A percentile compares a stretch with the other conserved stretches of the same genome.
phyloP scores from a whole-genome alignment of 768 basidiomycete species.

The Boletellus ananas region DNA sequence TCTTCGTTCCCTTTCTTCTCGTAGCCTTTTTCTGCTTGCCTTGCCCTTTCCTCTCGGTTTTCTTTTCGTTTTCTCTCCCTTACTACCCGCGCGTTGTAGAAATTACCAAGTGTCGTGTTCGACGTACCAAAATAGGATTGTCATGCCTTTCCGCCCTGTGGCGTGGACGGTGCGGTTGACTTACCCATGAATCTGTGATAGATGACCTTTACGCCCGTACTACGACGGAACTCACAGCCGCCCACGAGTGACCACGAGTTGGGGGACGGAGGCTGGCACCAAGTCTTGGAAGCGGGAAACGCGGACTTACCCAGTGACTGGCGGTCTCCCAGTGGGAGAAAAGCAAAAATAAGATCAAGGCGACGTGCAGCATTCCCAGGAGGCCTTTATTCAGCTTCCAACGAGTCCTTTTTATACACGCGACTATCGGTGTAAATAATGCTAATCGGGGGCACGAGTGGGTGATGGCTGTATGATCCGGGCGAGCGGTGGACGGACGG shows the following conservation, averaged over 20 bases:
- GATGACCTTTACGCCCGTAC: background rate
- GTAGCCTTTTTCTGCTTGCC: too few species aligned
- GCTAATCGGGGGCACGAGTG: constrained; percentile 15
- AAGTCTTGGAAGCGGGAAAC: background rate
- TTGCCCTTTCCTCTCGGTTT: too few species aligned
- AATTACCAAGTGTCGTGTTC: constrained; percentile 1
- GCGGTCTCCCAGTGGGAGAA: background rate
- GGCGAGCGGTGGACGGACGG: constrained; percentile 1
- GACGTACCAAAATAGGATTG: constrained; percentile 16
- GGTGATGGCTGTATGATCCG: constrained; percentile 15
- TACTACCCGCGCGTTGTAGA: too few species aligned
- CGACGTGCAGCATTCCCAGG: background rate
- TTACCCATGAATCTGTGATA: constrained; percentile 1
- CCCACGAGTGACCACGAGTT: background rate
- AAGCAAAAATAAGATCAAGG: background rate
- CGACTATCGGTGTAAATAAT: background rate
- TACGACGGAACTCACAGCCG: background rate
- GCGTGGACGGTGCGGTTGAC: constrained; percentile 1
- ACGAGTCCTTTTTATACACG: constrained; percentile 15
- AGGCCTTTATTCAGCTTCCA: background rate
- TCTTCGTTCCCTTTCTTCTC: background rate
- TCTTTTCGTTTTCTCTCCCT: too few species aligned
- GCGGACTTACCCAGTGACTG: background rate
- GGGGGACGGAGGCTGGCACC: background rate
- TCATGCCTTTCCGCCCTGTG: background rate